These are phyloP conservation scores for Mycena filopes DNA, from an alignment of 768 basidiomycete genomes.

Conservation along the genomic window DNA sequence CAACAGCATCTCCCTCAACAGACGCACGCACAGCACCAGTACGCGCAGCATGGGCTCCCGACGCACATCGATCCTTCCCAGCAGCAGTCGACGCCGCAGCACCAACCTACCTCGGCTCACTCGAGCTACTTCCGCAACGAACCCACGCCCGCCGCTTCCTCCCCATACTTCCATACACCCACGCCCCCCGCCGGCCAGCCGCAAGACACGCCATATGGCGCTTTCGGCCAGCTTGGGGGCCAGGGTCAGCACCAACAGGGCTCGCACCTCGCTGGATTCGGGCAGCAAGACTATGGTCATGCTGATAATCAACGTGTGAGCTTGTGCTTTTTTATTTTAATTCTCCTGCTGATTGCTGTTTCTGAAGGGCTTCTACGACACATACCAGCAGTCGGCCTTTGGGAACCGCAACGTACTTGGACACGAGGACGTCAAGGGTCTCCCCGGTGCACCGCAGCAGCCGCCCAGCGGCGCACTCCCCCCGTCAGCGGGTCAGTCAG, in stretches of 20 bases:
- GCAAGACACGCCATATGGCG: slow-evolving; percentile 71
- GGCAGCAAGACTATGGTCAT: slow-evolving; percentile 75
- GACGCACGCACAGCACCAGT: slow-evolving; percentile 53
- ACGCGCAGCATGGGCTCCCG: slow-evolving; percentile 72
- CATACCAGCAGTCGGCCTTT: slow-evolving; percentile 76
- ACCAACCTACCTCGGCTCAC: slow-evolving; percentile 50
- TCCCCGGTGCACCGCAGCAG: slow-evolving; percentile 69
- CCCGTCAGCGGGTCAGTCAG: slow-evolving; percentile 62
- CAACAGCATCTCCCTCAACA: slow-evolving; percentile 47
- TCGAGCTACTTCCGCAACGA: slow-evolving; percentile 75
- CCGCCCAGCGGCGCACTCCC: slow-evolving; percentile 60
- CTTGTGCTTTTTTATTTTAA: slow-evolving; percentile 23
- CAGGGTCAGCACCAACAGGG: slow-evolving; percentile 72
- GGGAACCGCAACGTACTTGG: slow-evolving; percentile 70
- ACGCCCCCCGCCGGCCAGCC: slow-evolving; percentile 77
- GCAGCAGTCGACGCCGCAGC: slow-evolving; percentile 52
- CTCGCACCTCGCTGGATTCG: slow-evolving; percentile 66
- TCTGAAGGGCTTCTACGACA: slow-evolving; percentile 79
- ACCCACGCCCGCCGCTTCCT: slow-evolving; percentile 56
- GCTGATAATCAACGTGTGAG: slow-evolving; percentile 73
- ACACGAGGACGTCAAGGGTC: slow-evolving; percentile 82
- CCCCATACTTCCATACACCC: slow-evolving; percentile 80
- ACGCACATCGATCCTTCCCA: slow-evolving; percentile 74
- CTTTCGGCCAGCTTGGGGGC: slow-evolving; percentile 70
- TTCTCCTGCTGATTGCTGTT: slow-evolving; percentile 35